Conservation (phyloP, 2,329 filamentous ascomycete species). For the Exophiala xenobiotica region DNA sequence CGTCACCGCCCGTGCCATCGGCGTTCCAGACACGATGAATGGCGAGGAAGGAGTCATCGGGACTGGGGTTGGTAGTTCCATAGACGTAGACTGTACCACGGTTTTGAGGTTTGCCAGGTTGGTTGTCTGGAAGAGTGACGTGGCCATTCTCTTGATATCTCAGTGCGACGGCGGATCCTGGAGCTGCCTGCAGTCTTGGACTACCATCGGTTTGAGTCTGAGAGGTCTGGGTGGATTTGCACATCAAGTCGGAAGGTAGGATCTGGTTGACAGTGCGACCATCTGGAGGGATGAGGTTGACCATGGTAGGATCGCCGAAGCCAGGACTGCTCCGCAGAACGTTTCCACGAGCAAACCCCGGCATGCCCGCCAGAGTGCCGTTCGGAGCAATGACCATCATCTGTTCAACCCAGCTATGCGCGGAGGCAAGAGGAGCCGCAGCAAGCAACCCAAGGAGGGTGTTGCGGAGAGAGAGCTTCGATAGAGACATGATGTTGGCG, state of each 20-base stretch:
- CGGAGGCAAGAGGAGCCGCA: conserved; percentile 34
- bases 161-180: conserved; percentile 65
- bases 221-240: conserved; percentile 62
- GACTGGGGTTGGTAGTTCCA: conserved; percentile 62
- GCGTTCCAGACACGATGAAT: conserved; percentile 77
- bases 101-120: conserved; percentile 61
- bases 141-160: conserved; percentile 75
- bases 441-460: conserved; percentile 30
- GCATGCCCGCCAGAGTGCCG: conserved; percentile 68
- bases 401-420: conserved; percentile 83
- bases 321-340: conserved; percentile 55
- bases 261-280: conserved; percentile 50
- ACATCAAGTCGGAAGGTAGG: conserved; percentile 57
- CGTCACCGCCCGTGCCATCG: conserved; percentile 77
- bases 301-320: conserved; percentile 60
- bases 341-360: conserved; percentile 75
- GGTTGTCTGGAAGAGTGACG: conserved; percentile 60
- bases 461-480: conserved; percentile 27
- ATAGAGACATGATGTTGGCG: conserved; percentile 13
- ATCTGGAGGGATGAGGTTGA: conserved; percentile 62
- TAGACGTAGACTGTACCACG: conserved; percentile 74
- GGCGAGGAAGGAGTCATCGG: conserved; percentile 58
- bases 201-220: conserved; percentile 58
- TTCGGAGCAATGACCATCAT: conserved; percentile 69
- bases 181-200: conserved; percentile 60